Evolutionary conservation across 805 yeast species (phyloP), one percentile per base, ranked within the genome.

Genomic region (Hanseniaspora occidentalis): DNA sequence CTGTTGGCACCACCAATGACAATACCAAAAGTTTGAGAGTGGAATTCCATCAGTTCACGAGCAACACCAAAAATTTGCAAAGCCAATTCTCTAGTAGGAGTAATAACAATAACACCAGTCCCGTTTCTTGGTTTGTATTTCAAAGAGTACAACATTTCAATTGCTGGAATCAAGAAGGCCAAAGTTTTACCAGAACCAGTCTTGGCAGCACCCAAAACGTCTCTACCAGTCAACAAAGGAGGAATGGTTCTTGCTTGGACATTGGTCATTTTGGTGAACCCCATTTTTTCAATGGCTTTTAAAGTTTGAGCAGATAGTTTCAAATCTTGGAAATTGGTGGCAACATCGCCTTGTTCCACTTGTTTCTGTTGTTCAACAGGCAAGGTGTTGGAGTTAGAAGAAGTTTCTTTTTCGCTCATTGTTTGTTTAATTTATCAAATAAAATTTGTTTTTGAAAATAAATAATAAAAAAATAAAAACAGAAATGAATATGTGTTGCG

Each of bases 1-100:
- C 98, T 77, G 63, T 94, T 92, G 36, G 95, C 95, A 48, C 99
- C 99, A 34, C 99, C 99, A 57, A 94, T 94, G 14, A 89, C 96
- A 49, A 92, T 84, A 38, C 96, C 97, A 48, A 85, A 75, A 2
- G 97, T 92, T 62, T 94, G 98, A 2, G 92, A 73, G 61, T 86
- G 96, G 53, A 72, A 70, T 39, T 75, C 84, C 94, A 89, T 77
- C 50, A 92, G 67, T 61, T 94, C 97, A 55, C 95, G 72, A 20
- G 96, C 97, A 47, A 94, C 98, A 41, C 97, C 97, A 61, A 89
- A 92, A 45, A 92, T 94, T 62, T 92, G 99, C 46, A 94, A 70
- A 4, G 99, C 98, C 52, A 92, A 72, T 66, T 92, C 99, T 67
- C 99, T 79, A 1, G 99, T 92, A 40, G 99, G 99, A 1, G 96